Evolutionary conservation across 192 early-diverging fungal genomes (phyloP).

Genomic region (Coemansia sp.): DNA sequence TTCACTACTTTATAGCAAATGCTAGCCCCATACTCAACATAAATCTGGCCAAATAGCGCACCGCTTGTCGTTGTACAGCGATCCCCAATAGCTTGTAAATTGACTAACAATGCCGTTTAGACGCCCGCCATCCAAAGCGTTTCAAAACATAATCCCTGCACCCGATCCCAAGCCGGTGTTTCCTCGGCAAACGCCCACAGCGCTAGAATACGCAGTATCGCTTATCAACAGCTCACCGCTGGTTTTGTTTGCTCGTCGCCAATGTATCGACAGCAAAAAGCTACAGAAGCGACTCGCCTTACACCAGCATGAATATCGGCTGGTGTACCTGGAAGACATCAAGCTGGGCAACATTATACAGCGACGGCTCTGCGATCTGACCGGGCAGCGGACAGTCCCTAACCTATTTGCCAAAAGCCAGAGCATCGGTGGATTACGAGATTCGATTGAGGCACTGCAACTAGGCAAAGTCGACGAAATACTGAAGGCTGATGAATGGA

Average conservation of each 20-base stretch:
- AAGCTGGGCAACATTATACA: constrained; percentile 25
- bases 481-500: constrained; percentile 15
- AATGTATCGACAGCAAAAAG: constrained; percentile 13
- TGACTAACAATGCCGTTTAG: constrained; percentile 11
- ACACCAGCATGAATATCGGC: constrained; percentile 7
- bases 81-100: too few relatives aligned
- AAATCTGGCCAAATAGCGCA: too few relatives aligned
- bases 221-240: constrained; percentile 38
- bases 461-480: constrained; percentile 14
- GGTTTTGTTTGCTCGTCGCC: constrained; percentile 30
- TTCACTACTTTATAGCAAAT: too few relatives aligned
- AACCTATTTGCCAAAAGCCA: constrained; percentile 41
- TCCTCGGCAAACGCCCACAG: constrained; percentile 24
- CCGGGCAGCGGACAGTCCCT: constrained; percentile 41
- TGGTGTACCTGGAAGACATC: constrained; percentile 28
- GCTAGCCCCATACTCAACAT: too few relatives aligned
- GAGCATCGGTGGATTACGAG: constrained; percentile 20
- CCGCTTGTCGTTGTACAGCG: too few relatives aligned
- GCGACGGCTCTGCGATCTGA: constrained; percentile 36
- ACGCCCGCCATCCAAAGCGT: constrained; percentile 27
- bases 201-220: constrained; percentile 17
- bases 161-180: constrained; percentile 22
- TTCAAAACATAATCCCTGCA: constrained; percentile 27
- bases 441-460: constrained; percentile 9
- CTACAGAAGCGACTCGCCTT: constrained; percentile 6